A percentile compares a stretch with the other conserved stretches of the same genome.
Conservation (phyloP, 192 early-diverging fungal genomes). For the Rhizoclosmatium globosum region DNA sequence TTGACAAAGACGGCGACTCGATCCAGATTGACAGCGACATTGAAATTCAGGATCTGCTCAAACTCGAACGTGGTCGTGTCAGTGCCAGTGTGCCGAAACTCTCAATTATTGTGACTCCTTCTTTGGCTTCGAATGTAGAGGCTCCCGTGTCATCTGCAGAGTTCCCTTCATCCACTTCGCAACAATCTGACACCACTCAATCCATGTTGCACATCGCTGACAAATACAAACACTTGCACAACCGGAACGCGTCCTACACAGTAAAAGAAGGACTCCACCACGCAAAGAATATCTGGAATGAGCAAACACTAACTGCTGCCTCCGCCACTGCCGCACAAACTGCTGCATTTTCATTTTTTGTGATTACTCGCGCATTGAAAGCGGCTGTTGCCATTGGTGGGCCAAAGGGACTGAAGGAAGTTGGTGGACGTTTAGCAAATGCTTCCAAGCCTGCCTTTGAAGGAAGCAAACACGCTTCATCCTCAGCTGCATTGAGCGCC, state of each 20-base stretch:
- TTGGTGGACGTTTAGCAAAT: background rate
- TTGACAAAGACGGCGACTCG: conserved; percentile 32
- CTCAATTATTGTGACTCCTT: background rate
- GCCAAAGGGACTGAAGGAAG: background rate
- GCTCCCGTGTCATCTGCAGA: background rate
- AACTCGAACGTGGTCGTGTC: background rate
- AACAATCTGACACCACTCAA: conserved; percentile 15
- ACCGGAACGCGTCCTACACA: background rate
- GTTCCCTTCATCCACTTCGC: background rate
- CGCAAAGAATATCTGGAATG: background rate
- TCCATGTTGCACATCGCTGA: conserved; percentile 16
- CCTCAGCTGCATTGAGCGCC: no score
- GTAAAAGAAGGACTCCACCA: background rate
- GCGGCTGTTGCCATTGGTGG: background rate
- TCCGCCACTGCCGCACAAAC: background rate
- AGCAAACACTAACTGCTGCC: background rate
- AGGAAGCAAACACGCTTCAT: no score
- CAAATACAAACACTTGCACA: conserved; percentile 19
- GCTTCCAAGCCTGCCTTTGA: background rate
- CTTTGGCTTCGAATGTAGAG: background rate
- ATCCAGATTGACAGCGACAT: conserved; percentile 7
- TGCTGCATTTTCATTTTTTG: background rate
- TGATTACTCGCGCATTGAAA: background rate
- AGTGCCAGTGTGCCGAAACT: conserved; percentile 4
- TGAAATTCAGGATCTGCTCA: conserved; percentile 5